Conservation (phyloP, 2,329 filamentous ascomycete species). For the Paradendryphiella salina region DNA sequence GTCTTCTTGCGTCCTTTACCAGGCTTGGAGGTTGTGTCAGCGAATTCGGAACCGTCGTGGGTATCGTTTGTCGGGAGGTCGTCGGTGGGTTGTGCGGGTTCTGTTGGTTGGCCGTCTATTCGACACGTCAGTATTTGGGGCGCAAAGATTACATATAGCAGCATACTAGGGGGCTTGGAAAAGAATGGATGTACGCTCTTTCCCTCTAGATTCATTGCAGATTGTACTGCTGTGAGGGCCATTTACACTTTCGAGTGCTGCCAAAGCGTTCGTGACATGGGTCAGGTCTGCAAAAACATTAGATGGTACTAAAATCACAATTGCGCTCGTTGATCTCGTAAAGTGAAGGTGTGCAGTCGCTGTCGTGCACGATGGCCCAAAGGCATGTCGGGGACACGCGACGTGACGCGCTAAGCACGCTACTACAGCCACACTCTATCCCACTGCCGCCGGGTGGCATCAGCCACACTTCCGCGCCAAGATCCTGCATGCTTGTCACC, state of each 20-base stretch:
- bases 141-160: too few relatives aligned
- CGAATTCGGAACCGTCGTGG: slow-evolving; percentile 26
- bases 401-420: slow-evolving; percentile 18
- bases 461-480: slow-evolving; percentile 21
- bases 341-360: slow-evolving; percentile 5
- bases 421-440: slow-evolving; percentile 8
- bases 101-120: slow-evolving; percentile 20
- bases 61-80: slow-evolving; percentile 14
- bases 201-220: slow-evolving; percentile 46
- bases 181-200: slow-evolving; percentile 48
- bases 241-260: slow-evolving; percentile 33
- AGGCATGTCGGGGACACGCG: slow-evolving; percentile 12
- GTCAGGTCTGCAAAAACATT: background rate
- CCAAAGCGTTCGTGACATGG: slow-evolving; percentile 18
- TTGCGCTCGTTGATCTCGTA: slow-evolving; percentile 3
- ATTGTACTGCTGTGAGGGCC: slow-evolving; percentile 43
- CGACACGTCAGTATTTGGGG: slow-evolving; percentile 3
- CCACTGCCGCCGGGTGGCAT: background rate
- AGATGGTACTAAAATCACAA: background rate
- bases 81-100: slow-evolving; percentile 7
- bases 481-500: slow-evolving; percentile 14
- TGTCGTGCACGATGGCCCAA: slow-evolving; percentile 2
- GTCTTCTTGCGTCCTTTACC: slow-evolving; percentile 29
- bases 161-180: slow-evolving; percentile 35
- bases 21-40: slow-evolving; percentile 18